These are phyloP conservation scores for Raddia guianensis DNA, from an alignment of 176 grass and related monocot species.

Conservation along the genomic window DNA sequence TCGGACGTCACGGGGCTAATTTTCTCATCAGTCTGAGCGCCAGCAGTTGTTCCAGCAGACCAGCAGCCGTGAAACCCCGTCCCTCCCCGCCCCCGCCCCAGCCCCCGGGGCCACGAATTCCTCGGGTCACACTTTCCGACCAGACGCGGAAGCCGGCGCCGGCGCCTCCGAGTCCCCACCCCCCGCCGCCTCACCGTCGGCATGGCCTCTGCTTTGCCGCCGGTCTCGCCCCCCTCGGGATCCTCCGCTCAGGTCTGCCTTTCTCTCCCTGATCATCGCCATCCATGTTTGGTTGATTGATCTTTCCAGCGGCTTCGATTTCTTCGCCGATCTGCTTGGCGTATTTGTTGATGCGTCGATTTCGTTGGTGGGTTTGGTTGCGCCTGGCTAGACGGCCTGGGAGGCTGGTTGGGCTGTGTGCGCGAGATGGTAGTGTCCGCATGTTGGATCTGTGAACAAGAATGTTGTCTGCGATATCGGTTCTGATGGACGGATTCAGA, in stretches of 20 bases:
- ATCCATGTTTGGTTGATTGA: neutral
- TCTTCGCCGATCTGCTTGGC: neutral
- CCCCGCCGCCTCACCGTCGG: neutral
- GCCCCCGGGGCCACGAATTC: neutral
- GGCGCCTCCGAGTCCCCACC: neutral
- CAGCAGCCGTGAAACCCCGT: no score
- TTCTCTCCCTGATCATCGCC: neutral
- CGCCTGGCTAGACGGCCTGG: neutral
- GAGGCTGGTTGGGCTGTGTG: neutral
- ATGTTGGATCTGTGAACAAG: neutral
- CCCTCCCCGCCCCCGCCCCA: no score
- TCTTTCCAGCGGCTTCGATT: neutral
- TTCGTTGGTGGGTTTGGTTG: constrained; percentile 26
- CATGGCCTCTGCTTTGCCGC: constrained; percentile 11
- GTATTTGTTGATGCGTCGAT: neutral
- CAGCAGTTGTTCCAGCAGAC: no score
- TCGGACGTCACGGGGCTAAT: no score
- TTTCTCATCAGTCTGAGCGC: no score
- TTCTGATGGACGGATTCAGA: neutral
- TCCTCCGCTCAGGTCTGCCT: constrained; percentile 29
- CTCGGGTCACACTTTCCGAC: neutral
- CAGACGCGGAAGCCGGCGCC: neutral
- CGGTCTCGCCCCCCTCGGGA: constrained; percentile 21
- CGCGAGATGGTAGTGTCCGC: neutral
- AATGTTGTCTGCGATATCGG: neutral